Evolutionary conservation across 1,139 yeast genomes (phyloP), one percentile per base, ranked within the genome.

Genomic region (Pichia sp.): DNA sequence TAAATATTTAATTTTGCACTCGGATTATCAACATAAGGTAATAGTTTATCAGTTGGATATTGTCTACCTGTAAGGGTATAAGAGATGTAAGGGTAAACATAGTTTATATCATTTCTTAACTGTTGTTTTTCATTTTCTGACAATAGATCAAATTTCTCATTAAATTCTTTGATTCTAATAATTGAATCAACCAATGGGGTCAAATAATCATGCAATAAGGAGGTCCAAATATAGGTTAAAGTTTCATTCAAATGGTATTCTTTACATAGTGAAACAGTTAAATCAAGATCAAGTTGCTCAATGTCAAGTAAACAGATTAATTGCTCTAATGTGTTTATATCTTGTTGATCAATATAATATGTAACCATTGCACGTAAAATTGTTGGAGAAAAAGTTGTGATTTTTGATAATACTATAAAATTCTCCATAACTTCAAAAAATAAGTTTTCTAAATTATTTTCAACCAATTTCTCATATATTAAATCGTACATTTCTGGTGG

Each of bases 21-120:
- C 1, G 52, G 48, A 45, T 55, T 65, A 35, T 54, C 60, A 38
- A 56, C 65, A 1, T 47, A 51, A 11, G 64, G 66, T 34, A 83
- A 70, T 28, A 64, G 65, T 36, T 70, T 66, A 18, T 82, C 90
- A 0, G 84, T 81, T 0, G 96, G 96, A 61, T 81, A 89, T 51
- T 83, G 83, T 44, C 89, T 68, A 1, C 95, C 94, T 0, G 89
- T 81, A 40, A 87, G 67, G n/a, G 81, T 69, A 57, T 78, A 83
- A 0, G 89, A 73, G 56, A 89, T 63, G 61, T 84, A 89, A 0
- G 81, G 70, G 56, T 70, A 86, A 0, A 79, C 77, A 53, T 71
- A 73, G 7, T 53, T 49, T 28, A 62, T 54, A 30, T 68, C 61
- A 8, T 56, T 53, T 7, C 49, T 43, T 7, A 56, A 28, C 4